Conservation (phyloP, 345 rosid species). For the Eucalyptus fibrosa region DNA sequence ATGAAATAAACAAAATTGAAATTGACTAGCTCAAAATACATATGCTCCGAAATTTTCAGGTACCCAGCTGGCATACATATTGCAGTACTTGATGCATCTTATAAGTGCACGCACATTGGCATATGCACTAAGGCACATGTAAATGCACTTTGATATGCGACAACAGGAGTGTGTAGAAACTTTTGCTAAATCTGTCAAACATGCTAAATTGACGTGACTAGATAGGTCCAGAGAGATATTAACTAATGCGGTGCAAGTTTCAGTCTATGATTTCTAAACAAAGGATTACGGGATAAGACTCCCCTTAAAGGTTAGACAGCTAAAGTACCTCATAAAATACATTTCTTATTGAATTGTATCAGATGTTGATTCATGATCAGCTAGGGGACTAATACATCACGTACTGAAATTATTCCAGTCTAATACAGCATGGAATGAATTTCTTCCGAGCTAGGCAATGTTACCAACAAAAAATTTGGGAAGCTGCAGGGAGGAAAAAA, state of each 20-base stretch:
- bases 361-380: neutral
- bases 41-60: neutral
- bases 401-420: neutral
- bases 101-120: neutral
- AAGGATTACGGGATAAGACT: neutral
- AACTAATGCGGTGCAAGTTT: neutral
- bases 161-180: neutral
- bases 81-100: neutral
- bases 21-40: neutral
- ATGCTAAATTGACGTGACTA: neutral
- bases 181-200: neutral
- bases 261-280: neutral
- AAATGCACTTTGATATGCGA: neutral
- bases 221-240: neutral
- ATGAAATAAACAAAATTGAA: neutral
- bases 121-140: neutral
- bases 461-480: neutral
- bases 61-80: neutral
- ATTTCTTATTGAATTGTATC: neutral
- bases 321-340: neutral
- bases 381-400: neutral
- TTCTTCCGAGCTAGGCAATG: neutral
- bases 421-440: neutral
- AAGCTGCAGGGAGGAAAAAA: neutral
- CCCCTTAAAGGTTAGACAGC: neutral